Conservation (phyloP, 106 monocot genomes). For the Dendrobium officinale region DNA sequence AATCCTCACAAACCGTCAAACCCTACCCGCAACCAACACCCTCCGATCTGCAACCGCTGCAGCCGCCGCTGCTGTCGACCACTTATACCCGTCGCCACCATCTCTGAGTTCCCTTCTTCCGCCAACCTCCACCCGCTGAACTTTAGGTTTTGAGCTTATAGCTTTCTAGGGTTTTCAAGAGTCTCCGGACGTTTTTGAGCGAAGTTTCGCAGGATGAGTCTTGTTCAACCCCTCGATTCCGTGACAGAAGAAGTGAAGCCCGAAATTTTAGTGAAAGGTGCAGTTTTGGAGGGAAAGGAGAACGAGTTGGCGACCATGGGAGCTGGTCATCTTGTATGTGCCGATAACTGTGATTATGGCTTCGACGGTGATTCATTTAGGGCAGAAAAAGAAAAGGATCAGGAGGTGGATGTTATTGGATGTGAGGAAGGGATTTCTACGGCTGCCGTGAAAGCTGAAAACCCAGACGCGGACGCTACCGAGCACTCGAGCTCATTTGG, state of each 20-base stretch:
- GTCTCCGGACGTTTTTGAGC: background rate
- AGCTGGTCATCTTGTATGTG: background rate
- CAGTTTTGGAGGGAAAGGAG: background rate
- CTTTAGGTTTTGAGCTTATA: background rate
- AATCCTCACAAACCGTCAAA: background rate
- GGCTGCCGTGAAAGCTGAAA: background rate
- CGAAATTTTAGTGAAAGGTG: background rate
- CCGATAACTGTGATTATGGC: background rate
- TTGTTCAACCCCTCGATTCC: background rate
- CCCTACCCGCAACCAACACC: background rate
- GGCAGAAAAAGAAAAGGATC: slow-evolving; percentile 1
- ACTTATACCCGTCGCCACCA: background rate
- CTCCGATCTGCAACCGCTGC: background rate
- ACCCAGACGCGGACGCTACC: slow-evolving; percentile 3
- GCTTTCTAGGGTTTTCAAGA: background rate
- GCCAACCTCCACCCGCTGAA: background rate
- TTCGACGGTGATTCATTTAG: background rate
- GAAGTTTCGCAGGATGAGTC: slow-evolving; percentile 1
- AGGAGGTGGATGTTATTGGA: slow-evolving; percentile 21
- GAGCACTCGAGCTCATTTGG: slow-evolving; percentile 25
- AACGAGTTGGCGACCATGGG: background rate
- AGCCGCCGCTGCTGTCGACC: background rate
- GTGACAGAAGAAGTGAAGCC: background rate
- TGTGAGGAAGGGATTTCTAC: background rate
- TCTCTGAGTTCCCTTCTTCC: background rate